Percentiles rank a stretch among this genome's conserved stretches.
Conservation (phyloP, 192 early-diverging fungal genomes). For the Rhizoclosmatium sp. region DNA sequence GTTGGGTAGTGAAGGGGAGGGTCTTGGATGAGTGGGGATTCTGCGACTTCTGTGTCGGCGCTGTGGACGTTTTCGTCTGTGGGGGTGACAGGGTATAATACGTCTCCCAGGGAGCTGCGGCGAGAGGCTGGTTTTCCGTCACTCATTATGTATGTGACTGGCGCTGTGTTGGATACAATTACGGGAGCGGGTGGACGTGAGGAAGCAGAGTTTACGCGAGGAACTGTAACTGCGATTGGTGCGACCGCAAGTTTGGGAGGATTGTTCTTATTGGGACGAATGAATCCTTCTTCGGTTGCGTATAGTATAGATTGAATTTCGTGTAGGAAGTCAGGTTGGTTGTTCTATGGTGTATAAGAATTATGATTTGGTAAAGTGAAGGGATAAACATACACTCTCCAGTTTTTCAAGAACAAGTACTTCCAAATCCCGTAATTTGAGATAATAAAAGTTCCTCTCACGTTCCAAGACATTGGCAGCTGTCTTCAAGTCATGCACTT, state of each 20-base stretch:
- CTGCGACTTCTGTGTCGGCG: conserved; percentile 14
- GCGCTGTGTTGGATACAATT: conserved; percentile 4
- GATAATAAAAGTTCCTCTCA: conserved; percentile 92
- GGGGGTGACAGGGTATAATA: neutral
- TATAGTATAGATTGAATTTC: conserved; percentile 86
- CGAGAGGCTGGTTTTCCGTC: neutral
- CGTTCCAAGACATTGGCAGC: conserved; percentile 78
- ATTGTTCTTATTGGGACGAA: conserved; percentile 34
- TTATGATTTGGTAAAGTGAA: neutral
- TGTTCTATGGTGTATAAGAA: conserved; percentile 5
- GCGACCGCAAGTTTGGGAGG: conserved; percentile 17
- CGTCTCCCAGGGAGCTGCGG: neutral
- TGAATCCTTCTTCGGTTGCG: conserved; percentile 77
- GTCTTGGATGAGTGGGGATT: neutral
- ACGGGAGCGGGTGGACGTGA: neutral
- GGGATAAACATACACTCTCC: conserved; percentile 47
- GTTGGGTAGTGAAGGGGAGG: neutral
- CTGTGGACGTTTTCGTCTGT: neutral
- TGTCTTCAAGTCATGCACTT: conserved; percentile 30
- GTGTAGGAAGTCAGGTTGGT: conserved; percentile 59
- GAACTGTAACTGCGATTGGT: conserved; percentile 10
- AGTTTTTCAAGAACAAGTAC: conserved; percentile 78
- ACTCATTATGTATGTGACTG: conserved; percentile 5
- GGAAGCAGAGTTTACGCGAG: neutral
- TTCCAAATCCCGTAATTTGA: conserved; percentile 89